Base-by-base conservation (phyloP, 805 yeast species). In the Pichia eremophila region DNA sequence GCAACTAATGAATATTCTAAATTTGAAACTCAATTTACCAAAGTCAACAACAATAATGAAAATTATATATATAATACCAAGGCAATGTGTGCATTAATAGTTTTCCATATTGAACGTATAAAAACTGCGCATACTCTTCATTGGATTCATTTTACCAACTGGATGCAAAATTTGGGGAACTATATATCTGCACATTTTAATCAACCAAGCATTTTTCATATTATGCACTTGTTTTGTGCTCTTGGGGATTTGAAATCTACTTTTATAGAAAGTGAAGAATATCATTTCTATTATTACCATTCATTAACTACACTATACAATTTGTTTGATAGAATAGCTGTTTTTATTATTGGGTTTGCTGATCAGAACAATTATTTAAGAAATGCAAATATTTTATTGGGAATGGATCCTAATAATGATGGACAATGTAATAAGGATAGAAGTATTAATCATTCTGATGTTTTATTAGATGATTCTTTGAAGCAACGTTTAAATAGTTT, bases 61-160 rank as follows among this genome's bases (percentile, higher is more conserved):
- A 29, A 29, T 12, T 18, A 17, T 29, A 0, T 14, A 34, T 2
- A 34, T 8, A 34, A 14, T 8, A 34, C 12, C 17, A 15, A 34
- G 8, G 42, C 50, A 9, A 34, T 61, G 7, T 46, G 56, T 17
- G 32, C 46, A 2, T 42, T 57, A 6, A 32, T 59, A 4, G 41
- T 54, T 0, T 45, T 55, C 12, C 66, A 63, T 48, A 46, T 49
- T 6, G 47, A 46, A 1, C 29, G 32, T 15, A 44, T 59, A 3
- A 3, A 43, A 5, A 14, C 25, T 18, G 8, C 19, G 1, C 49
- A 57, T 18, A 8, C 5, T 8, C 27, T 22, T 12, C 58, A 60
- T 43, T 62, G 66, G 66, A 43, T 56, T 22, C 62, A 60, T 47
- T 29, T 62, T 4, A 43, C 43, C 9, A 56, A 54, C 32, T 63